A percentile compares a stretch with the other conserved stretches of the same genome.
phyloP scores from a whole-genome alignment of 345 rosid genomes.

The Clausena lansium region DNA sequence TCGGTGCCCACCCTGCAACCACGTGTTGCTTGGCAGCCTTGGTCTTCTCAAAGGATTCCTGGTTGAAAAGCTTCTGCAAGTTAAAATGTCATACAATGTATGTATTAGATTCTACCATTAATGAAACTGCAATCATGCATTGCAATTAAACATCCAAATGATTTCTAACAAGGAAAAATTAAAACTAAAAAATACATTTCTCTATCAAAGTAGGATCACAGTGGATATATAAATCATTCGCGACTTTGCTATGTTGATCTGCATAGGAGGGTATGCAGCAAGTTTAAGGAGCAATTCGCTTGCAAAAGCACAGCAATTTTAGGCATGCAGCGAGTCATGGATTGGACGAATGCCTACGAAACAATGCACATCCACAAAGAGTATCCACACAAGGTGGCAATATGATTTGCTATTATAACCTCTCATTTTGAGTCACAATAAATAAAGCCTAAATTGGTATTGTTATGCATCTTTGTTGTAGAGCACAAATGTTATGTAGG shows the following conservation, averaged over 20 bases:
- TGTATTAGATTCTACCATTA: too few species aligned
- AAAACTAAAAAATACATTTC: too few species aligned
- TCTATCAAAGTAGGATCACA: too few species aligned
- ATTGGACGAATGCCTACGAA: not conserved
- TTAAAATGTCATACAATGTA: too few species aligned
- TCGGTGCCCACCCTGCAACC: conserved; percentile 78
- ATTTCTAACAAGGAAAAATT: too few species aligned
- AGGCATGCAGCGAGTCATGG: not conserved
- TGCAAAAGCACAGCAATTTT: not conserved
- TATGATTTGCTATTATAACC: not conserved
- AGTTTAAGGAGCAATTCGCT: not conserved
- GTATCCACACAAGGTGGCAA: not conserved
- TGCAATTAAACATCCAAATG: too few species aligned
- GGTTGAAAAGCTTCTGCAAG: too few species aligned
- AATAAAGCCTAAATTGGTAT: not conserved
- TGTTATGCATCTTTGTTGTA: not conserved
- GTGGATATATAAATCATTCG: too few species aligned
- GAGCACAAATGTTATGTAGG: not conserved
- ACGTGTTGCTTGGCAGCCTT: too few species aligned
- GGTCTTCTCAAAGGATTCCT: too few species aligned
- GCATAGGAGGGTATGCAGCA: not conserved
- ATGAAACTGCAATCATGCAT: too few species aligned
- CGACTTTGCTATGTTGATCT: not conserved
- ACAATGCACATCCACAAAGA: not conserved
- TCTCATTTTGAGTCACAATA: not conserved